Conservation (phyloP, 371 early-diverging fungal species). For the Rhizopus microsporus region DNA sequence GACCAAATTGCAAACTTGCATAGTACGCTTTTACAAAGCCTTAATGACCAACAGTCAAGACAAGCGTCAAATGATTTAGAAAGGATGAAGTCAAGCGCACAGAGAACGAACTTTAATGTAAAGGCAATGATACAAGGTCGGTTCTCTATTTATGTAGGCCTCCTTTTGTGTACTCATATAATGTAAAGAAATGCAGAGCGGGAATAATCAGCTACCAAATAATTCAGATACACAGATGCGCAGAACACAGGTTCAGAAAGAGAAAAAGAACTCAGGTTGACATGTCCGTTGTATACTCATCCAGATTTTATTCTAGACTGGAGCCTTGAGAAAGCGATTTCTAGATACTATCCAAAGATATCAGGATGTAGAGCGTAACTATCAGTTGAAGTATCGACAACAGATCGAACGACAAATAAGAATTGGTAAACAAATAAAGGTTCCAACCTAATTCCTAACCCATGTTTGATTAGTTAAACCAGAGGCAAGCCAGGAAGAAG, state of each 20-base stretch:
- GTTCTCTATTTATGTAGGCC: not conserved
- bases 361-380: constrained; percentile 72
- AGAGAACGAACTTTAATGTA: constrained; percentile 28
- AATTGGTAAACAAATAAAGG: constrained; percentile 58
- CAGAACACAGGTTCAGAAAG: constrained; percentile 28
- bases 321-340: constrained; percentile 60
- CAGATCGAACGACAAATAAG: constrained; percentile 78
- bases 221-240: constrained; percentile 38
- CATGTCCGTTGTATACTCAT: not conserved
- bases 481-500: constrained; percentile 73
- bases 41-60: constrained; percentile 42
- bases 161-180: not conserved
- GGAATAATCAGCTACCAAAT: constrained; percentile 24
- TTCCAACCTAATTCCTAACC: not conserved
- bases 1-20: constrained; percentile 40
- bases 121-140: constrained; percentile 37
- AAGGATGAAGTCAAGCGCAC: constrained; percentile 28
- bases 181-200: constrained; percentile 26
- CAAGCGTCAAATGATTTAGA: constrained; percentile 33
- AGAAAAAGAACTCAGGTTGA: not conserved
- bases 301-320: constrained; percentile 3
- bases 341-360: constrained; percentile 79
- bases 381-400: constrained; percentile 74
- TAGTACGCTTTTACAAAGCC: constrained; percentile 34
- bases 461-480: constrained; percentile 63